phyloP scores from a whole-genome alignment of 306 rosid genomes.

The Sesbania bispinosa region DNA sequence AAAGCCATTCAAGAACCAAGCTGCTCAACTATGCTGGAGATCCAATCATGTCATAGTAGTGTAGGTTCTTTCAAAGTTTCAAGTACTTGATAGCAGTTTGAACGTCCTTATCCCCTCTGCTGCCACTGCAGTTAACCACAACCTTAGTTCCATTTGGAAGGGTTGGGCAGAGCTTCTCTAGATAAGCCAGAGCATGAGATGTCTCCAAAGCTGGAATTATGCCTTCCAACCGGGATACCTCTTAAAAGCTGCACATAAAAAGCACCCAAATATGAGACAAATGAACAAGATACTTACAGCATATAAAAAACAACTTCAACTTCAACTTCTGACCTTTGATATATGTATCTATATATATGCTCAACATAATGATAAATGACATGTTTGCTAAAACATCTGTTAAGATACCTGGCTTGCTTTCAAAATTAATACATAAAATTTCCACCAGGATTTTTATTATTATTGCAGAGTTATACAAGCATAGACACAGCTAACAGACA shows the following conservation, averaged over 20 bases:
- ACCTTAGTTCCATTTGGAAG: conserved; percentile 75
- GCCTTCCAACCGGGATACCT: conserved; percentile 79
- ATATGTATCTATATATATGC: neutral
- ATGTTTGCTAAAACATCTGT: neutral
- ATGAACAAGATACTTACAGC: conserved; percentile 5
- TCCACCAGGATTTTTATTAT: too few relatives aligned
- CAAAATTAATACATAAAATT: too few relatives aligned
- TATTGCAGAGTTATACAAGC: too few relatives aligned
- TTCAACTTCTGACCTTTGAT: conserved; percentile 11
- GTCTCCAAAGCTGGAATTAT: conserved; percentile 96
- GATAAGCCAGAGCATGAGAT: conserved; percentile 87
- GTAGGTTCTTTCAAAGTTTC: conserved; percentile 47
- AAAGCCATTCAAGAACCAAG: neutral
- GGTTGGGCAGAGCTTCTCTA: conserved; percentile 78
- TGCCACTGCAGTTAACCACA: conserved; percentile 84
- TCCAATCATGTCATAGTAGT: neutral
- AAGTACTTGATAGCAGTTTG: conserved; percentile 74
- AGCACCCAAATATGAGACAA: neutral
- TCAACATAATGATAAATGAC: neutral
- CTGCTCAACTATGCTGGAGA: neutral
- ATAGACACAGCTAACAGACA: too few relatives aligned
- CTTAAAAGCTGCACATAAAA: conserved; percentile 64
- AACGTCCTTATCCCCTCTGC: conserved; percentile 97
- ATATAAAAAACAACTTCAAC: conserved; percentile 22
- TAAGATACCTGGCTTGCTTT: too few relatives aligned